Evolutionary conservation across 768 basidiomycete species (phyloP).

Genomic region (button mushroom (Agaricus bisporus)): DNA sequence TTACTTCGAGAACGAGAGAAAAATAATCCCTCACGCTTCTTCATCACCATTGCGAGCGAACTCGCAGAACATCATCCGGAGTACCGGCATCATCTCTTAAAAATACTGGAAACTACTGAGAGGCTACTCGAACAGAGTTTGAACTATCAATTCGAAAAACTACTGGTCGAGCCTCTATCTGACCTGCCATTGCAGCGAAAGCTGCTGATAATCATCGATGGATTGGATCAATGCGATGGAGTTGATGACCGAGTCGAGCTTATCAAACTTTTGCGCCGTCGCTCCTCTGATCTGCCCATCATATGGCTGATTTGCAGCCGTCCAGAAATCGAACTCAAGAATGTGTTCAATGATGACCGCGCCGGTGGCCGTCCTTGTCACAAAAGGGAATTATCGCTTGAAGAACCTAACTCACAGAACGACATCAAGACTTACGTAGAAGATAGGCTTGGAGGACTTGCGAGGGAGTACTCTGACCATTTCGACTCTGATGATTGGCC

Average conservation of each 20-base stretch:
- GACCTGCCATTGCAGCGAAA: not conserved
- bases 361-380: not conserved
- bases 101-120: not conserved
- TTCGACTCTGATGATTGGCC: not conserved
- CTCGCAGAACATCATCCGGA: not conserved
- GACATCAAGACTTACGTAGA: too few species aligned
- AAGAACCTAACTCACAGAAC: too few species aligned
- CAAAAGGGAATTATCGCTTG: not conserved
- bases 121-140: not conserved
- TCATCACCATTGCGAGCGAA: not conserved
- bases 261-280: not conserved
- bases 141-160: not conserved
- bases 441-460: not conserved
- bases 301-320: constrained; percentile 11
- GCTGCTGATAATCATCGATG: not conserved
- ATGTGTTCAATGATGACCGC: not conserved
- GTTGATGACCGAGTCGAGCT: not conserved
- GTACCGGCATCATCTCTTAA: not conserved
- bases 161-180: not conserved
- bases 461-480: not conserved
- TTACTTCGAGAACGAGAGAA: not conserved
- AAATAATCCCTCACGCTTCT: not conserved
- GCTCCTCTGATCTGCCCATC: not conserved
- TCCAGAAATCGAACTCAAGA: constrained; percentile 8
- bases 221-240: not conserved